phyloP scores from a whole-genome alignment of 2,329 filamentous ascomycete species.

The Fusarium robinianum region DNA sequence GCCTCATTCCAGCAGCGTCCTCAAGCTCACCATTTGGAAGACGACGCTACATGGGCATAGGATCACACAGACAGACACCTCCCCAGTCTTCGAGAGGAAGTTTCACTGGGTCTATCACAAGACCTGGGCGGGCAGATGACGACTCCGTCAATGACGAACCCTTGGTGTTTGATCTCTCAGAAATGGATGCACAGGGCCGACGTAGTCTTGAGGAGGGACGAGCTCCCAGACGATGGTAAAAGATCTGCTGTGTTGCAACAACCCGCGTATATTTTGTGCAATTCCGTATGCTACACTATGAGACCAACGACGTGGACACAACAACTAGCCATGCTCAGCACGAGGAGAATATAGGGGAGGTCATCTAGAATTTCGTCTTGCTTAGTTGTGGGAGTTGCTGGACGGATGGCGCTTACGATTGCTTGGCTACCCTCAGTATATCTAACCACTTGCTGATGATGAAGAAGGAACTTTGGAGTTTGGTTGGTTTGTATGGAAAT shows the following conservation, averaged over 20 bases:
- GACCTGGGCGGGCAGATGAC: slow-evolving; percentile 49
- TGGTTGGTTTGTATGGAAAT: slow-evolving; percentile 14
- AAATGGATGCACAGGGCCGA: slow-evolving; percentile 64
- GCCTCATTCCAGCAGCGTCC: slow-evolving; percentile 46
- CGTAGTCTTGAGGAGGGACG: slow-evolving; percentile 62
- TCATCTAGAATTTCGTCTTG: slow-evolving; percentile 16
- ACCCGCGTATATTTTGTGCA: slow-evolving; percentile 9
- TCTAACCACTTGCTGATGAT: slow-evolving; percentile 20
- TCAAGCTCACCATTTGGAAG: slow-evolving; percentile 53
- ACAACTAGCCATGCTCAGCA: slow-evolving; percentile 1
- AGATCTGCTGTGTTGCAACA: slow-evolving; percentile 2
- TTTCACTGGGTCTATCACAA: slow-evolving; percentile 47
- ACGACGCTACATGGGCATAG: slow-evolving; percentile 52
- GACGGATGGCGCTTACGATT: slow-evolving; percentile 22
- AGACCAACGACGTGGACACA: slow-evolving; percentile 14
- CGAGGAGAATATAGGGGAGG: slow-evolving; percentile 1
- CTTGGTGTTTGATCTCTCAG: slow-evolving; percentile 73
- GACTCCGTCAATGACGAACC: slow-evolving; percentile 68
- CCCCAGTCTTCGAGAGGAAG: slow-evolving; percentile 53
- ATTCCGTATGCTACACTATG: slow-evolving; percentile 5
- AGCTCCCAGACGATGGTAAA: slow-evolving; percentile 44
- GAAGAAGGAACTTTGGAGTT: slow-evolving; percentile 20
- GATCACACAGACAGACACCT: slow-evolving; percentile 48
- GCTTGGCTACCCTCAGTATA: slow-evolving; percentile 11
- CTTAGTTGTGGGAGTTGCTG: slow-evolving; percentile 21